Percentiles rank a stretch among this genome's conserved stretches.
Evolutionary conservation across 805 yeast species (phyloP).

Genomic region (Zygoascus biomembranicola): DNA sequence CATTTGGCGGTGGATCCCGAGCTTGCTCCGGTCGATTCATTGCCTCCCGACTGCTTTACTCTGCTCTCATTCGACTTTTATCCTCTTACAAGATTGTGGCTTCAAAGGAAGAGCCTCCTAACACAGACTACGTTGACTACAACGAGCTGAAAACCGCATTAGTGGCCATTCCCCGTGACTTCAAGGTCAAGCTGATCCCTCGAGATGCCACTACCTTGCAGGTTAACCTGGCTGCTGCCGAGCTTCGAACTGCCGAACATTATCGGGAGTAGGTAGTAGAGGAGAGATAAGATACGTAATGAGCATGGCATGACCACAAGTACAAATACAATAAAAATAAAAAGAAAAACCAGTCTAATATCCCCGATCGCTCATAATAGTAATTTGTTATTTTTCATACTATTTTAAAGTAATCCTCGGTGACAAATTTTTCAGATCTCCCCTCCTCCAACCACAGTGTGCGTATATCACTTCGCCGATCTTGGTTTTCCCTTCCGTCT

Average conservation of each 20-base stretch:
- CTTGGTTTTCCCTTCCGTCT: too few relatives aligned
- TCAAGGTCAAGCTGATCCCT: slow-evolving; percentile 20
- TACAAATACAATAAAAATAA: too few relatives aligned
- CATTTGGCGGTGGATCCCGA: slow-evolving; percentile 52
- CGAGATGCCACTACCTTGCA: slow-evolving; percentile 14
- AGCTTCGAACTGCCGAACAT: slow-evolving; percentile 14
- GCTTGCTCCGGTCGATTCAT: slow-evolving; percentile 57
- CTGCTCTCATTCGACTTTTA: slow-evolving; percentile 41
- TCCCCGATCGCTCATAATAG: neutral
- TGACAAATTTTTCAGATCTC: too few relatives aligned
- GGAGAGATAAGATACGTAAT: neutral
- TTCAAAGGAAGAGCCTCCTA: slow-evolving; percentile 17
- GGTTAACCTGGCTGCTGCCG: slow-evolving; percentile 11
- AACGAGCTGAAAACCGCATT: slow-evolving; percentile 19
- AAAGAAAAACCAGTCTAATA: too few relatives aligned
- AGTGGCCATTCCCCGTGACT: slow-evolving; percentile 21
- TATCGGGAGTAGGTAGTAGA: slow-evolving; percentile 8
- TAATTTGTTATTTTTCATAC: too few relatives aligned
- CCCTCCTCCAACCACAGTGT: too few relatives aligned
- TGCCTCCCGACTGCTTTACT: slow-evolving; percentile 53
- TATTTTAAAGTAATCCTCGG: too few relatives aligned
- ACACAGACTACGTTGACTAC: slow-evolving; percentile 20
- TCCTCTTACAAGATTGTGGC: slow-evolving; percentile 38
- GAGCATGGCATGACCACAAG: neutral
- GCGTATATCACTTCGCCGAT: too few relatives aligned